A percentile compares a stretch with the other conserved stretches of the same genome.
These are phyloP conservation scores for Arthrobotrys entomopaga DNA, from an alignment of 2,329 filamentous ascomycete species.

Conservation along the genomic window DNA sequence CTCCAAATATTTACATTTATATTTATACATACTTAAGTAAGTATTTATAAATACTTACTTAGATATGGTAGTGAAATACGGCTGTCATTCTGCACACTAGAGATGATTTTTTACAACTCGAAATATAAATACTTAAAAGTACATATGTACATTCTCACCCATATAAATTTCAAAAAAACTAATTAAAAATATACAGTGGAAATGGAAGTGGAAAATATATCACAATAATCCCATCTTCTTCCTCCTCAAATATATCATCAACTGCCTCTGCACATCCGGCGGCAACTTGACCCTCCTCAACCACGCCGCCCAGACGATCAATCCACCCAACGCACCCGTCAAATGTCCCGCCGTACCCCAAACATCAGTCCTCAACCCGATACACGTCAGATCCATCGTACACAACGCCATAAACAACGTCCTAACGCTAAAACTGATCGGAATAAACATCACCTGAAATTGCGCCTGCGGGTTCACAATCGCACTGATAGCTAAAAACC, in stretches of 20 bases:
- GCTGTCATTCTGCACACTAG: no score
- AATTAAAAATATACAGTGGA: neutral
- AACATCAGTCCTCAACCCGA: conserved; percentile 25
- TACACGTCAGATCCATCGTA: conserved; percentile 24
- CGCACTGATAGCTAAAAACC: conserved; percentile 38
- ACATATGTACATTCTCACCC: neutral
- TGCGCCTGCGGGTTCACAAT: conserved; percentile 48
- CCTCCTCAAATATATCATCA: conserved; percentile 48
- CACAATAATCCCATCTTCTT: conserved; percentile 35
- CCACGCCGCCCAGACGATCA: conserved; percentile 43
- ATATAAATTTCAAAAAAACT: conserved; percentile 16
- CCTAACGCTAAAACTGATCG: conserved; percentile 39
- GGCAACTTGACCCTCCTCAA: conserved; percentile 50
- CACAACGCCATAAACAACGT: conserved; percentile 46
- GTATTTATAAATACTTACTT: no score
- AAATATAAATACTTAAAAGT: neutral
- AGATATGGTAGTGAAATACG: no score
- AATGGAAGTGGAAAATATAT: no score
- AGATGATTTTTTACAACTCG: no score
- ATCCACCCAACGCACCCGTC: conserved; percentile 26
- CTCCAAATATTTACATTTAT: no score
- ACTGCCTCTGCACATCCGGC: conserved; percentile 37
- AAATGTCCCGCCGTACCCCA: conserved; percentile 43
- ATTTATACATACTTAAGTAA: no score
- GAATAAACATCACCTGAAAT: conserved; percentile 54